A percentile compares a stretch with the other conserved stretches of the same genome.
Evolutionary conservation across 1,284 basidiomycete species (phyloP).

Genomic region (Grifola frondosa): DNA sequence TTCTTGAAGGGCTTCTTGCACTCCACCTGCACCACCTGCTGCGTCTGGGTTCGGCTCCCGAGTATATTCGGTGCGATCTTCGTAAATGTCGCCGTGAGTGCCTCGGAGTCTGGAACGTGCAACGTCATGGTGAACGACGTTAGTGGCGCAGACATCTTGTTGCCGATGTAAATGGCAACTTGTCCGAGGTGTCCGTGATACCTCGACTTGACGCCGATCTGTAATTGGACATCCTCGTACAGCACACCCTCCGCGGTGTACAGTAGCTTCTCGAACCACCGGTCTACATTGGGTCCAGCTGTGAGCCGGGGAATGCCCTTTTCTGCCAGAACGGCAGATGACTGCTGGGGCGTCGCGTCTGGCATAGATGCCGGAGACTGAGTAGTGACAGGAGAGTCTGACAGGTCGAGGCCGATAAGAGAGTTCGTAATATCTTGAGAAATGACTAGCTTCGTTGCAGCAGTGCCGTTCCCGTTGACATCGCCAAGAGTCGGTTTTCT

Average conservation of each 20-base stretch:
- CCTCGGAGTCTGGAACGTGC: conserved; percentile 70
- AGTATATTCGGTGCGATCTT: conserved; percentile 87
- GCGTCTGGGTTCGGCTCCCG: conserved; percentile 82
- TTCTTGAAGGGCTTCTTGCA: conserved; percentile 85
- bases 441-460: conserved; percentile 29
- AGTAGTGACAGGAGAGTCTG: conserved; percentile 39
- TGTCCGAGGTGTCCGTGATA: conserved; percentile 93
- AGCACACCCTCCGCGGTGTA: conserved; percentile 86
- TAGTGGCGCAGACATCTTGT: conserved; percentile 87
- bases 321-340: conserved; percentile 25
- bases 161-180: conserved; percentile 92
- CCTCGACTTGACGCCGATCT: conserved; percentile 94
- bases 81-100: conserved; percentile 79
- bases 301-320: conserved; percentile 49
- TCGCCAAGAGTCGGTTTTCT: conserved; percentile 37
- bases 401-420: conserved; percentile 81
- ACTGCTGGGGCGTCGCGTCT: conserved; percentile 19
- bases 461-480: conserved; percentile 23
- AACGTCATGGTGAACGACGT: conserved; percentile 88
- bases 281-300: conserved; percentile 71
- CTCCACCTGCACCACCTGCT: conserved; percentile 92
- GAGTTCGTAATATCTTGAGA: conserved; percentile 68
- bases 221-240: conserved; percentile 94
- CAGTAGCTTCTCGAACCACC: conserved; percentile 87
- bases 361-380: conserved; percentile 23